phyloP scores from a whole-genome alignment of 305 asterid species.

The Fraxinus nigra region DNA sequence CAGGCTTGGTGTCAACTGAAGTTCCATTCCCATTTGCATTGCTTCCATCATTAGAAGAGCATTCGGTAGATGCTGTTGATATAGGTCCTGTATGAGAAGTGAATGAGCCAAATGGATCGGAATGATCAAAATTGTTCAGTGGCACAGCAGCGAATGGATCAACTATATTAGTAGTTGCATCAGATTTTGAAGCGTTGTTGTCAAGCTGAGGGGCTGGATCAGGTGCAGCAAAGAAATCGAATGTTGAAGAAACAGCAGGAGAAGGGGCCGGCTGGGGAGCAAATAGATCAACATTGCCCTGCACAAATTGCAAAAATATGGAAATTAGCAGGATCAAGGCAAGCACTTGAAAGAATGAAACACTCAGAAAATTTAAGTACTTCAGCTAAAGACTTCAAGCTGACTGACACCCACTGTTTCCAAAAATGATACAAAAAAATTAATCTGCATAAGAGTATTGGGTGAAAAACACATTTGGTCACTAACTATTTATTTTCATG shows the following conservation, averaged over 20 bases:
- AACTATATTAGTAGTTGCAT: constrained; percentile 28
- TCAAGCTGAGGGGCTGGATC: constrained; percentile 47
- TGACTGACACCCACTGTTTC: background rate
- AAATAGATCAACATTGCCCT: constrained; percentile 66
- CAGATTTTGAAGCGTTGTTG: constrained; percentile 37
- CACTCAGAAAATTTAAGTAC: background rate
- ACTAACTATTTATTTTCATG: background rate
- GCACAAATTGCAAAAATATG: constrained; percentile 28
- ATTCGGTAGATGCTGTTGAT: constrained; percentile 31
- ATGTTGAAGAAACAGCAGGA: constrained; percentile 48
- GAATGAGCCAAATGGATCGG: constrained; percentile 59
- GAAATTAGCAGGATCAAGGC: constrained; percentile 9
- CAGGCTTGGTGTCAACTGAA: constrained; percentile 40
- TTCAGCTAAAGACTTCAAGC: background rate
- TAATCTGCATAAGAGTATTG: background rate
- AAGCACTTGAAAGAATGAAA: constrained; percentile 4
- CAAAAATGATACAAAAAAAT: background rate
- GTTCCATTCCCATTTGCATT: constrained; percentile 37
- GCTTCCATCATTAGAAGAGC: constrained; percentile 38
- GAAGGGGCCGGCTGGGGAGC: constrained; percentile 56
- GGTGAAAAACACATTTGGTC: background rate
- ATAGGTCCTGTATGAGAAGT: constrained; percentile 43
- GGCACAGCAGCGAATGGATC: constrained; percentile 85
- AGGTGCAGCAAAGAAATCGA: constrained; percentile 70
- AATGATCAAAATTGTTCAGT: constrained; percentile 50